Conservation (phyloP, 306 rosid species). For the Sicyos edulis region DNA sequence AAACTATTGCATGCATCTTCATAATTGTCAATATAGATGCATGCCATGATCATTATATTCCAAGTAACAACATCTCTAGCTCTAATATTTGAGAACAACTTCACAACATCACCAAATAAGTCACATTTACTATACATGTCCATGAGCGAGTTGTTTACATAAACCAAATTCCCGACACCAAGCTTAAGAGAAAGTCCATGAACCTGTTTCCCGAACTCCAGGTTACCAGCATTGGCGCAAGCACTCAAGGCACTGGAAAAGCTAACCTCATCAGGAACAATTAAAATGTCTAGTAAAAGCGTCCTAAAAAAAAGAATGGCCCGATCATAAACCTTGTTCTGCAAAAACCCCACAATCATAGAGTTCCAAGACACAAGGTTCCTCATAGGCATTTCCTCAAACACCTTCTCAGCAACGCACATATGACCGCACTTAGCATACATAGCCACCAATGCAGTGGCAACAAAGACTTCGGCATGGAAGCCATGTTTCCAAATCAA, state of each 20-base stretch:
- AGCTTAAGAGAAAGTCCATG: constrained; percentile 45
- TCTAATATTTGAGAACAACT: constrained; percentile 38
- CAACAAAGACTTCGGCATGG: constrained; percentile 36
- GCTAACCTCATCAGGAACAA: constrained; percentile 46
- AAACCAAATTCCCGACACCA: constrained; percentile 38
- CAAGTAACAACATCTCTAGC: constrained; percentile 48
- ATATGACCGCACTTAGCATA: constrained; percentile 38
- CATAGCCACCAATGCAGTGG: constrained; percentile 43
- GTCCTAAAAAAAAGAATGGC: constrained; percentile 36
- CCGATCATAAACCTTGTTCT: constrained; percentile 31
- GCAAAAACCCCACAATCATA: constrained; percentile 47
- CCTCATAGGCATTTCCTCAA: constrained; percentile 50
- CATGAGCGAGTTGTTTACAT: constrained; percentile 45
- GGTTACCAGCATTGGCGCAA: constrained; percentile 36
- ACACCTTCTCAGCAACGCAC: constrained; percentile 39
- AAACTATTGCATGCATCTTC: constrained; percentile 47
- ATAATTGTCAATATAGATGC: constrained; percentile 30
- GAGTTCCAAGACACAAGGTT: constrained; percentile 51
- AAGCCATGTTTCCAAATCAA: constrained; percentile 42
- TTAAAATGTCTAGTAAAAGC: constrained; percentile 21
- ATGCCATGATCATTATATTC: constrained; percentile 51
- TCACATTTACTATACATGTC: constrained; percentile 53
- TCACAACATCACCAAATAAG: constrained; percentile 32
- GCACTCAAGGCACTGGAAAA: constrained; percentile 49
- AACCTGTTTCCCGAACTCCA: constrained; percentile 47